A percentile compares a stretch with the other conserved stretches of the same genome.
Conservation (phyloP, 768 basidiomycete genomes). For the Boletus huronensis region DNA sequence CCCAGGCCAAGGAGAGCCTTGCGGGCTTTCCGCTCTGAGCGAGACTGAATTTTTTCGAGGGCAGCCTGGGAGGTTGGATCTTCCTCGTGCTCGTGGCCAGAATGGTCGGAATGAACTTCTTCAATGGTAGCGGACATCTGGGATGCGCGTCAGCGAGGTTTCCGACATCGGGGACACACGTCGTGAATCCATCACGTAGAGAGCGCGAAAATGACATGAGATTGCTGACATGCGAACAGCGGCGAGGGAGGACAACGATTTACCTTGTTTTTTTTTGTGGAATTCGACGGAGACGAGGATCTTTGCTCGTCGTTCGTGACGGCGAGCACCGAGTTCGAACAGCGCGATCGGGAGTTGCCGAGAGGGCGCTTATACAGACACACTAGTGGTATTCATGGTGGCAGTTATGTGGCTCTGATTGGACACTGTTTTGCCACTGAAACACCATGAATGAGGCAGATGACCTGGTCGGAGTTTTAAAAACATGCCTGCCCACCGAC, state of each 20-base stretch:
- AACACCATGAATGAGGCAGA: too few relatives aligned
- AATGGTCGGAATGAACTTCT: slow-evolving; percentile 79
- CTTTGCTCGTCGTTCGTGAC: slow-evolving; percentile 35
- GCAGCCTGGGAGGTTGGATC: slow-evolving; percentile 82
- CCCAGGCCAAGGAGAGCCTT: slow-evolving; percentile 91
- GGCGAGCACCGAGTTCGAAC: slow-evolving; percentile 24
- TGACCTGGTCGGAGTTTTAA: too few relatives aligned
- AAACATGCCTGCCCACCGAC: too few relatives aligned
- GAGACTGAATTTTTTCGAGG: slow-evolving; percentile 91
- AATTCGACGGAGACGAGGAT: slow-evolving; percentile 12
- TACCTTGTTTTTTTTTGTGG: slow-evolving; percentile 23
- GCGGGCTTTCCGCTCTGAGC: slow-evolving; percentile 91
- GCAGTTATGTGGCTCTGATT: too few relatives aligned
- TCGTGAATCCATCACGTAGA: slow-evolving; percentile 29
- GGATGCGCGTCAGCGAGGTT: slow-evolving; percentile 23
- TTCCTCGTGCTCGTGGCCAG: slow-evolving; percentile 70
- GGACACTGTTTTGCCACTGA: too few relatives aligned
- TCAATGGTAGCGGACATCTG: slow-evolving; percentile 78
- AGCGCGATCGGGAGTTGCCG: slow-evolving; percentile 29
- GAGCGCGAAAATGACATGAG: neutral
- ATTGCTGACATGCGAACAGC: neutral
- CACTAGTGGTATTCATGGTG: too few relatives aligned
- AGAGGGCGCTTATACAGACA: slow-evolving; percentile 3
- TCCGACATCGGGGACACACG: slow-evolving; percentile 27
- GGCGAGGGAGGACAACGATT: neutral